Percentiles rank a stretch among this genome's conserved stretches.
Conservation (phyloP, 2,329 filamentous ascomycete genomes). For the Aquanectria penicillioides region DNA sequence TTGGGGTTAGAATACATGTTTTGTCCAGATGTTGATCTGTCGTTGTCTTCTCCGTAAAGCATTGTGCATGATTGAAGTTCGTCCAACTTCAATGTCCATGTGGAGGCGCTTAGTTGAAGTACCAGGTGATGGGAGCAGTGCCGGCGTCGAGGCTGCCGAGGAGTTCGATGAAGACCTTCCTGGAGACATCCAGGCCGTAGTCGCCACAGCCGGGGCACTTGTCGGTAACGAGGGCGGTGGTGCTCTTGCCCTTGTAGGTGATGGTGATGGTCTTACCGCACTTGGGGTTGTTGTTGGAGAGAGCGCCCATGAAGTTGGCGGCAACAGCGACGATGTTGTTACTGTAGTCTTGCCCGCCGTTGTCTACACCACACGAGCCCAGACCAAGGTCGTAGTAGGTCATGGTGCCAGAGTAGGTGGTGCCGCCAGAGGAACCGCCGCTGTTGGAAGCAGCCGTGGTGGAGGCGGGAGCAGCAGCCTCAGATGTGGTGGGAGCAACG, state of each 20-base stretch:
- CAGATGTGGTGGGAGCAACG: slow-evolving; percentile 27
- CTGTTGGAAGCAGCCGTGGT: slow-evolving; percentile 18
- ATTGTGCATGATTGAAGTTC: neutral
- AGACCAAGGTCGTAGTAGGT: slow-evolving; percentile 79
- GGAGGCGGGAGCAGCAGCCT: slow-evolving; percentile 25
- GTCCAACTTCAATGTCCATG: neutral
- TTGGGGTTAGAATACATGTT: neutral
- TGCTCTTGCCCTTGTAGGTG: slow-evolving; percentile 65
- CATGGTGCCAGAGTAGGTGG: slow-evolving; percentile 66
- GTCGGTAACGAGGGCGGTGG: slow-evolving; percentile 72
- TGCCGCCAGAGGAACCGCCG: slow-evolving; percentile 15
- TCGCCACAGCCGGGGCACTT: slow-evolving; percentile 77
- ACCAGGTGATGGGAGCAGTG: slow-evolving; percentile 56
- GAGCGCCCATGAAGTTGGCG: slow-evolving; percentile 67
- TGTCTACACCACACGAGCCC: slow-evolving; percentile 74
- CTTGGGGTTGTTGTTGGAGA: slow-evolving; percentile 74
- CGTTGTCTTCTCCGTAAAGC: neutral
- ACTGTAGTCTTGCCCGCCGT: slow-evolving; percentile 62
- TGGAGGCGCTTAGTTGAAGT: slow-evolving; percentile 50
- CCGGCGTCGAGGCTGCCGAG: slow-evolving; percentile 57
- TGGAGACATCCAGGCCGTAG: slow-evolving; percentile 68
- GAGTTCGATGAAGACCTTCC: slow-evolving; percentile 65
- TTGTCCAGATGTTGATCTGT: slow-evolving; percentile 4
- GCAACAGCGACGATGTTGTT: slow-evolving; percentile 77
- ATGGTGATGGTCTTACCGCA: slow-evolving; percentile 78